Evolutionary conservation across 192 early-diverging fungal genomes (phyloP).

Genomic region (Linnemannia hyalina): DNA sequence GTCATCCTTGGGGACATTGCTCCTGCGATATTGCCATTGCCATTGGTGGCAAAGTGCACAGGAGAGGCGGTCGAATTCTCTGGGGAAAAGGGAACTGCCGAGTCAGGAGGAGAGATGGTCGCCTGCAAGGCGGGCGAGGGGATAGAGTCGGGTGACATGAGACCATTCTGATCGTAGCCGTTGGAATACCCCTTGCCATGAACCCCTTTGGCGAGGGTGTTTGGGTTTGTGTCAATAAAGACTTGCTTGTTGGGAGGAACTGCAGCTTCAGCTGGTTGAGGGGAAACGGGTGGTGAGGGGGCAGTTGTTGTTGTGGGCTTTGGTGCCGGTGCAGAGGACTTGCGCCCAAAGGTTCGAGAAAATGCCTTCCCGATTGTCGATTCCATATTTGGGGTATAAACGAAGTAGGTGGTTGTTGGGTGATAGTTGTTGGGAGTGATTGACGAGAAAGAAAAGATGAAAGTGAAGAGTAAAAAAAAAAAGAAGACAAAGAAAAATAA

Average conservation of each 20-base stretch:
- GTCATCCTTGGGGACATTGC: neutral
- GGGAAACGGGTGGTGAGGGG: neutral
- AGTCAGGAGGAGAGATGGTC: neutral
- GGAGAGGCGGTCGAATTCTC: neutral
- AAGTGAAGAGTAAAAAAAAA: neutral
- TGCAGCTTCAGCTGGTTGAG: neutral
- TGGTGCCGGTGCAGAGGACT: neutral
- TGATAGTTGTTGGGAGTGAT: neutral
- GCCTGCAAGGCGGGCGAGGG: neutral
- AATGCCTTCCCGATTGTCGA: conserved; percentile 27
- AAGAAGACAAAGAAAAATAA: neutral
- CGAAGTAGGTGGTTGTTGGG: neutral
- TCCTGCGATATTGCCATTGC: neutral
- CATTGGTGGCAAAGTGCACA: neutral
- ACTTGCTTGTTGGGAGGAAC: neutral
- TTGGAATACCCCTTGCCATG: neutral
- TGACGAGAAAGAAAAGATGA: neutral
- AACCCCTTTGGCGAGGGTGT: neutral
- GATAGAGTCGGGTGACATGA: neutral
- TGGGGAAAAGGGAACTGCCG: neutral
- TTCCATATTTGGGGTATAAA: conserved; percentile 8
- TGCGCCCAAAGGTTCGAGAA: conserved; percentile 6
- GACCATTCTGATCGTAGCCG: neutral
- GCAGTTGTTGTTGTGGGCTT: neutral
- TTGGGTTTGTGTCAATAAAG: conserved; percentile 13